phyloP scores from a whole-genome alignment of 2,329 filamentous ascomycete genomes.

The Nemania sp. region DNA sequence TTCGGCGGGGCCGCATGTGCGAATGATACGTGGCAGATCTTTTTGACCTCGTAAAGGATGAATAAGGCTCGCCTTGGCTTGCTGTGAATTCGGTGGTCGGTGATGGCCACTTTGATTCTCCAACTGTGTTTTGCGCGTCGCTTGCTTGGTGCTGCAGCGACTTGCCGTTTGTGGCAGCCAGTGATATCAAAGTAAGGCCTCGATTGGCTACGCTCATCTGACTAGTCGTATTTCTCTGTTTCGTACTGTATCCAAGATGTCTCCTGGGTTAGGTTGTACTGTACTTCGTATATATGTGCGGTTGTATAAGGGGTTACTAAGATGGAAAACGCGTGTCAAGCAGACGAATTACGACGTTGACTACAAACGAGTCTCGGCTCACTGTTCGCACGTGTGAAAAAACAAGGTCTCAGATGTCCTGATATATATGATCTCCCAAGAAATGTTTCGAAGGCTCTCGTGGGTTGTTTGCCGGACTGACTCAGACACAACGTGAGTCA shows the following conservation, averaged over 20 bases:
- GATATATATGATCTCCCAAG: too few relatives aligned
- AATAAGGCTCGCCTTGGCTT: too few relatives aligned
- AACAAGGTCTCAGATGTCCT: neutral
- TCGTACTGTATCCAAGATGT: too few relatives aligned
- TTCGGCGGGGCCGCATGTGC: neutral
- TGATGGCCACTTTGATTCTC: too few relatives aligned
- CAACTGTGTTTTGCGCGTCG: neutral
- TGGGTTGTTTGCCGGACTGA: too few relatives aligned
- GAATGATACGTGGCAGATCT: too few relatives aligned
- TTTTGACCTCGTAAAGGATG: too few relatives aligned
- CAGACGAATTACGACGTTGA: neutral
- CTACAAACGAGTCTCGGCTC: neutral
- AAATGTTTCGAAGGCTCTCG: too few relatives aligned
- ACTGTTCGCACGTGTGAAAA: neutral
- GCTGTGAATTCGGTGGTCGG: too few relatives aligned
- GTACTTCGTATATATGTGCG: too few relatives aligned
- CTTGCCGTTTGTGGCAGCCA: conserved; percentile 23
- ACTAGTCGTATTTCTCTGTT: neutral
- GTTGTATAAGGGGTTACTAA: neutral
- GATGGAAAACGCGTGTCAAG: neutral
- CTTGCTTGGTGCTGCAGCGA: neutral
- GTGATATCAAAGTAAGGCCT: neutral
- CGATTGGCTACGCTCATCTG: conserved; percentile 10
- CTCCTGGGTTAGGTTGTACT: too few relatives aligned
- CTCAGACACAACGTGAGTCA: too few relatives aligned